Percentiles rank a stretch among this genome's conserved stretches.
These are phyloP conservation scores for Bathelium albidoporum DNA, from an alignment of 495 filamentous ascomycete genomes.

Conservation along the genomic window DNA sequence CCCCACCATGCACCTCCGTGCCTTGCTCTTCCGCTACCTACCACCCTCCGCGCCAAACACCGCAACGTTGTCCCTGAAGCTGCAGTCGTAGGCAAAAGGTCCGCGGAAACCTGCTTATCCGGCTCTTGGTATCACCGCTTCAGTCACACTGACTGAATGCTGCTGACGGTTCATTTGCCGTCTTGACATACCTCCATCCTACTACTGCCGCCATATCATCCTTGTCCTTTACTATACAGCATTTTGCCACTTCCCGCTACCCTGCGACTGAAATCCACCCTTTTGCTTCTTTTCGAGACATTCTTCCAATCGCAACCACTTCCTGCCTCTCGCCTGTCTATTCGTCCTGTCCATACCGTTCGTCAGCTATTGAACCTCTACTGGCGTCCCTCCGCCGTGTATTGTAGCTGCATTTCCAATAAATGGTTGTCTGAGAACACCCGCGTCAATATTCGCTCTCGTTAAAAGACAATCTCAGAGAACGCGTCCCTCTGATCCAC, in stretches of 20 bases:
- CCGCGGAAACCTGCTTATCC: not conserved
- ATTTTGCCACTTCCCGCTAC: not conserved
- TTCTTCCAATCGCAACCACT: not conserved
- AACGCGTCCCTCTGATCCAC: too few relatives aligned
- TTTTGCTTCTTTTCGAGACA: not conserved
- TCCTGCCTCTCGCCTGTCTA: not conserved
- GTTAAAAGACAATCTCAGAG: too few relatives aligned
- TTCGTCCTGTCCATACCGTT: not conserved
- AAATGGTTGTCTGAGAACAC: too few relatives aligned
- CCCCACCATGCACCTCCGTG: not conserved
- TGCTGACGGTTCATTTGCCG: not conserved
- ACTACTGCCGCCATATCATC: not conserved
- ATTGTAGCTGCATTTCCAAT: not conserved
- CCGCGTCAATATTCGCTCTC: too few relatives aligned
- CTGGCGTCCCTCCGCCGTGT: not conserved
- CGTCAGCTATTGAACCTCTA: not conserved
- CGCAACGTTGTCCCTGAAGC: not conserved
- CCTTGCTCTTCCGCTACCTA: not conserved
- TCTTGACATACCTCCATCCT: not conserved
- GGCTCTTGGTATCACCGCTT: not conserved
- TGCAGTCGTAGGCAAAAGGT: not conserved
- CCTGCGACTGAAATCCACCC: not conserved
- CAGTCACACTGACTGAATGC: not conserved
- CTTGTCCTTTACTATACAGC: not conserved
- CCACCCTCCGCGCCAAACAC: not conserved